Evolutionary conservation across 306 rosid genomes (phyloP).

Genomic region (Quercus glauca): DNA sequence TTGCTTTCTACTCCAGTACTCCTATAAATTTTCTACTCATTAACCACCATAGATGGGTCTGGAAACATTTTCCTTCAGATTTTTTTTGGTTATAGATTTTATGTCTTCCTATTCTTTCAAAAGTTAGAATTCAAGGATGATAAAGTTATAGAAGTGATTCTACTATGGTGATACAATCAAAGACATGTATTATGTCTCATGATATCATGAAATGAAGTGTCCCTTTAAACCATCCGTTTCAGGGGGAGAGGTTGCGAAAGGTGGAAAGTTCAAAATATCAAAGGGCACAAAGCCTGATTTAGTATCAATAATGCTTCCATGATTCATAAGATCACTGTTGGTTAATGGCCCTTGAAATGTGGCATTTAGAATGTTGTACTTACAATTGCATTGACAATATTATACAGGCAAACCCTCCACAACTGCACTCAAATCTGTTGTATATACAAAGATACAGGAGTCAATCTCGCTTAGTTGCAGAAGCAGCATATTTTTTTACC

Average conservation of each 20-base stretch:
- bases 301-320: not conserved
- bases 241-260: not conserved
- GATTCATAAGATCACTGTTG: not conserved
- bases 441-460: constrained; percentile 92
- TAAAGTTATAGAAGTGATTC: not conserved
- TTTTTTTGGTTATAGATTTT: not conserved
- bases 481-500: constrained; percentile 90
- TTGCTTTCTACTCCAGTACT: not conserved
- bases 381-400: constrained; percentile 19
- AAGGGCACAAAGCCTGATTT: not conserved
- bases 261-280: not conserved
- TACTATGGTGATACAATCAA: not conserved
- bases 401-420: constrained; percentile 96
- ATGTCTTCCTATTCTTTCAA: not conserved
- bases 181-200: not conserved
- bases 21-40: not conserved
- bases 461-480: constrained; percentile 74
- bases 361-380: not conserved
- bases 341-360: constrained; percentile 14
- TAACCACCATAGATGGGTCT: not conserved
- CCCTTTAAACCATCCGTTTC: not conserved
- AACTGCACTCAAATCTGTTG: constrained; percentile 82
- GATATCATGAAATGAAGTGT: not conserved
- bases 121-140: not conserved
- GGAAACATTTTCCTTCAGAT: not conserved